These are phyloP conservation scores for Penicillium tannophilum DNA, from an alignment of 495 filamentous ascomycete species.

Conservation along the genomic window DNA sequence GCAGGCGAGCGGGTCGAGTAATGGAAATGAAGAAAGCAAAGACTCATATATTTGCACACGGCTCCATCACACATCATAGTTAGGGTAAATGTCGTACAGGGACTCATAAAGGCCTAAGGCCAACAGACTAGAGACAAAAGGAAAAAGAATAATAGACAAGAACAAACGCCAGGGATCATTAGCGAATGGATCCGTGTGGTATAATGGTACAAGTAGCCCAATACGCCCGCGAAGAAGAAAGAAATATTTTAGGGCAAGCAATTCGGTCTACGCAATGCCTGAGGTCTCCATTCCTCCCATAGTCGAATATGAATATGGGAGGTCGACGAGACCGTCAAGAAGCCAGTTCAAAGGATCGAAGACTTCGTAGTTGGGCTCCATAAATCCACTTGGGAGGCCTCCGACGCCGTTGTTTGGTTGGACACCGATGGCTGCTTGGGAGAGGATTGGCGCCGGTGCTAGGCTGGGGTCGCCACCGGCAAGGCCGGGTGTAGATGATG, in stretches of 20 bases:
- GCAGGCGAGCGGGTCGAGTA: neutral
- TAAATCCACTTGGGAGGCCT: conserved; percentile 55
- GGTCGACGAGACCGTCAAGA: conserved; percentile 79
- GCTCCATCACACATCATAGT: neutral
- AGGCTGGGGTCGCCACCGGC: conserved; percentile 47
- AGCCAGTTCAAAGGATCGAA: conserved; percentile 92
- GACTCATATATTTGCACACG: conserved; percentile 3
- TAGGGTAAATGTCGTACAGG: neutral
- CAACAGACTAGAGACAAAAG: neutral
- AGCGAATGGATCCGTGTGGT: conserved; percentile 27
- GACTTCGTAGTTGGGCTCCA: conserved; percentile 73
- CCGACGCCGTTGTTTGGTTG: conserved; percentile 39
- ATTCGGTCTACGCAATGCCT: conserved; percentile 33
- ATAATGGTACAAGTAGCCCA: conserved; percentile 33
- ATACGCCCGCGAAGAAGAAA: conserved; percentile 19
- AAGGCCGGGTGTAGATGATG: conserved; percentile 41
- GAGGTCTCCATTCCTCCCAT: conserved; percentile 45
- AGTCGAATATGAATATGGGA: conserved; percentile 62
- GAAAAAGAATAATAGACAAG: neutral
- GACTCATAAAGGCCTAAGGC: neutral
- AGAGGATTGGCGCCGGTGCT: conserved; percentile 45
- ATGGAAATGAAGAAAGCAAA: neutral
- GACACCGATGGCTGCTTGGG: conserved; percentile 38
- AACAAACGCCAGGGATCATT: conserved; percentile 23
- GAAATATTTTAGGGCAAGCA: neutral